Conservation (phyloP, 345 rosid genomes). For the Anastatica hierochuntica region DNA sequence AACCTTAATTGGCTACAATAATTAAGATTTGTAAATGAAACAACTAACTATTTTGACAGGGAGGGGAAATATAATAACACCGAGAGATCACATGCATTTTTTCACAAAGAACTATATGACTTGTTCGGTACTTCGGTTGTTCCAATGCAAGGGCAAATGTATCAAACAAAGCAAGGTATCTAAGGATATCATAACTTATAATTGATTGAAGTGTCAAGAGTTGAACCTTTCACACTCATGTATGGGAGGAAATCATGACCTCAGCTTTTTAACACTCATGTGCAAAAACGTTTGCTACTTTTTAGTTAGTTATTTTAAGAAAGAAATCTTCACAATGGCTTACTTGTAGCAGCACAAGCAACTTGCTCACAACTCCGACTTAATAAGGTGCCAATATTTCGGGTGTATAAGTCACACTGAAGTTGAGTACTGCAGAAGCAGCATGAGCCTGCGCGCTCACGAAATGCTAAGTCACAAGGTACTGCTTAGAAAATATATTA, state of each 20-base stretch:
- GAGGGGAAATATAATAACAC: no score
- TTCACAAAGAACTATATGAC: background rate
- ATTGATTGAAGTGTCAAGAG: conserved; percentile 2
- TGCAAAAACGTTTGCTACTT: background rate
- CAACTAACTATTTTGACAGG: no score
- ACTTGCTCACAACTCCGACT: conserved; percentile 89
- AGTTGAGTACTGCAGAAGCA: conserved; percentile 97
- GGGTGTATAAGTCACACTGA: conserved; percentile 96
- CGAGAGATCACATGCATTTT: background rate
- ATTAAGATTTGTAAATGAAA: no score
- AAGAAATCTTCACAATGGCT: background rate
- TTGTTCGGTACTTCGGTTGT: no score
- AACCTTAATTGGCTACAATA: no score
- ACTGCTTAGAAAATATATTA: no score
- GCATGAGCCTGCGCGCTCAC: conserved; percentile 88
- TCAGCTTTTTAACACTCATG: conserved; percentile 54
- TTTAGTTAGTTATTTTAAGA: background rate
- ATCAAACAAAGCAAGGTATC: background rate
- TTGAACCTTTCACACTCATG: conserved; percentile 90
- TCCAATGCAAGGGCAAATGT: no score
- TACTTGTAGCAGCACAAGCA: conserved; percentile 94
- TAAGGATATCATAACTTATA: background rate
- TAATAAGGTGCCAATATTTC: conserved; percentile 80
- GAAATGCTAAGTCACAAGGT: no score
- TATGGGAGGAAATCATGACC: conserved; percentile 99